Conservation (phyloP, 805 yeast genomes). For the Kluyveromyces siamensis region DNA sequence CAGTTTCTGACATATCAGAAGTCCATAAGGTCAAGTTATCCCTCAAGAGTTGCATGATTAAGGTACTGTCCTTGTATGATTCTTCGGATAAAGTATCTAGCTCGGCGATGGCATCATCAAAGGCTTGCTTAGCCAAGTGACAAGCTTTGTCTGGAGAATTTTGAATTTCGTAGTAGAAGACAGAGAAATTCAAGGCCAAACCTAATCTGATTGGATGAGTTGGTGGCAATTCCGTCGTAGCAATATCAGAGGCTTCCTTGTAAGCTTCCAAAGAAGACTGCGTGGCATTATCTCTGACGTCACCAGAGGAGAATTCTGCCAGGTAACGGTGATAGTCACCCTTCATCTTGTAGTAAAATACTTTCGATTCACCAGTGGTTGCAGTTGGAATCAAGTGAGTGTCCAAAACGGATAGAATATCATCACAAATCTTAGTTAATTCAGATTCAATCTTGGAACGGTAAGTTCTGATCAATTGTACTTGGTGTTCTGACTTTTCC, state of each 20-base stretch:
- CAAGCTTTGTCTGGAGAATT: conserved; percentile 99
- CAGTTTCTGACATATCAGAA: conserved; percentile 81
- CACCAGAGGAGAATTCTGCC: conserved; percentile 92
- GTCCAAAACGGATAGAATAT: conserved; percentile 78
- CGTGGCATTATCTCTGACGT: conserved; percentile 87
- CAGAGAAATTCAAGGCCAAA: conserved; percentile 94
- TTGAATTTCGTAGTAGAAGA: conserved; percentile 95
- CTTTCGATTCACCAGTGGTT: conserved; percentile 94
- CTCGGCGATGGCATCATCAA: conserved; percentile 98
- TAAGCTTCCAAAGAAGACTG: conserved; percentile 89
- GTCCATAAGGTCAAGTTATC: conserved; percentile 99
- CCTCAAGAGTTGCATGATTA: conserved; percentile 97
- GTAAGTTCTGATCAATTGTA: conserved; percentile 81
- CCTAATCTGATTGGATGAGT: conserved; percentile 98
- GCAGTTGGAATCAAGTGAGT: conserved; percentile 90
- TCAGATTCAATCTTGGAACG: conserved; percentile 92
- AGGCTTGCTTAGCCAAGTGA: conserved; percentile 97
- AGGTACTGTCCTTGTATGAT: conserved; percentile 95
- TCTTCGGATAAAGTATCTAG: conserved; percentile 96
- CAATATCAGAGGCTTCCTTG: conserved; percentile 93
- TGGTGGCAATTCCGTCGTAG: conserved; percentile 93
- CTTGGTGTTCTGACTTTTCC: conserved; percentile 81
- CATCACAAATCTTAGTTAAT: conserved; percentile 88
- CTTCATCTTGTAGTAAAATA: conserved; percentile 97
- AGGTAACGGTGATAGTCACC: conserved; percentile 99